Base-by-base conservation (phyloP, 768 basidiomycete species). In the Sistotremastrum suecicum region DNA sequence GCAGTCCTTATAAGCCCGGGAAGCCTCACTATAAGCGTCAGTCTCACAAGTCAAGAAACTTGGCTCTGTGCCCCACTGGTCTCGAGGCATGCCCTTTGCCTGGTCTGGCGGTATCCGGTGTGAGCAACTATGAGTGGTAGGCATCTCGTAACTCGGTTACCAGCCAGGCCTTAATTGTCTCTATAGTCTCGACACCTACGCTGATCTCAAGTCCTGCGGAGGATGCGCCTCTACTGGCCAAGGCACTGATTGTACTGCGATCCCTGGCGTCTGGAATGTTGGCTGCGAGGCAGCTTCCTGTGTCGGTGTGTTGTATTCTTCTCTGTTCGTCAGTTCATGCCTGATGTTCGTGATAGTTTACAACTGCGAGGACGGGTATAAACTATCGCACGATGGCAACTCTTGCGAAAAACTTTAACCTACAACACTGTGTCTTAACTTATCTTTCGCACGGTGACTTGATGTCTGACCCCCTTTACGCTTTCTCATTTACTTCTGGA, bases 191-290 rank as follows among this genome's bases (percentile, higher is more conserved):
- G 80, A 88, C 61, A 70, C 70, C 32, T 52, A 60, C 11, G 63
- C 63, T 39, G 82, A 86, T 48, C 69, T 87, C 40, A 68, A 75
- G 48, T 77, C 78, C 9, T 88, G 85, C 60, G 85, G 84, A 50
- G 85, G 86, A 31, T 88, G 85, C 57, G 60, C 73, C 2, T 68
- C 73, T 11, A 60, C 71, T n/a, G 76, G 75, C 12, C 56, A 63
- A 38, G 85, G 85, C 29, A 64, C 75, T 58, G 80, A 89, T 59
- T 89, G 84, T 60, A 77, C 76, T 11, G 62, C 69, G 39, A 84
- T 88, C 52, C 50, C 62, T 39, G 74, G 76, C 41, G 76, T 71
- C 12, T 74, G 75, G 71, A 77, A 76, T 56, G 80, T 85, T 54
- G 74, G 72, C n/a, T 90, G 85, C 60, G 69, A 75, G 42, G 57